phyloP scores from a whole-genome alignment of 192 early-diverging fungal species.

The Rhizophagus sp. region DNA sequence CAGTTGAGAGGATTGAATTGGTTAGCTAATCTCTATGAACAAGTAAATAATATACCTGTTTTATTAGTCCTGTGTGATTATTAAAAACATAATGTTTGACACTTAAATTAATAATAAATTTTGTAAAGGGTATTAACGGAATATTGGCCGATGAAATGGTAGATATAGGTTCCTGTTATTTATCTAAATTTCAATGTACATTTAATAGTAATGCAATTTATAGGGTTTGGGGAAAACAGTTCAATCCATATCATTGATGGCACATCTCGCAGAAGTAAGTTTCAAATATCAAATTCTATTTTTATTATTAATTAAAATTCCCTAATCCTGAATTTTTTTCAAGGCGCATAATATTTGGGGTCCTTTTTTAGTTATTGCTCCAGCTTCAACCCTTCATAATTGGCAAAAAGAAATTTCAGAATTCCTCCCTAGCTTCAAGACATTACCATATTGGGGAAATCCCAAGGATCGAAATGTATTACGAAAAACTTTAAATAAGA shows the following conservation, averaged over 20 bases:
- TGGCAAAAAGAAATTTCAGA: slow-evolving; percentile 88
- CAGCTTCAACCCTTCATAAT: slow-evolving; percentile 87
- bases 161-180: slow-evolving; percentile 31
- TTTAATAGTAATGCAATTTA: not conserved
- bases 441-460: slow-evolving; percentile 87
- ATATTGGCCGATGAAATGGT: slow-evolving; percentile 87
- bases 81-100: not conserved
- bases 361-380: slow-evolving; percentile 88
- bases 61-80: not conserved
- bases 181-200: not conserved
- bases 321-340: not conserved
- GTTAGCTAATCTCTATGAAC: slow-evolving; percentile 84
- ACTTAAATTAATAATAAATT: not conserved
- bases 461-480: slow-evolving; percentile 80
- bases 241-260: slow-evolving; percentile 88
- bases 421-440: slow-evolving; percentile 74
- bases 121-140: slow-evolving; percentile 75
- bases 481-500: slow-evolving; percentile 78
- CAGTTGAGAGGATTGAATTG: slow-evolving; percentile 85
- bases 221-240: slow-evolving; percentile 82
- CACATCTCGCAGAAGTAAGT: slow-evolving; percentile 75
- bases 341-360: slow-evolving; percentile 83
- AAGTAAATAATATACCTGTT: slow-evolving; percentile 35
- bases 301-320: no score
- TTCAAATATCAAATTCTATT: not conserved